phyloP scores from a whole-genome alignment of 225 moss, liverwort and hornwort species.

The Climacium dendroides region DNA sequence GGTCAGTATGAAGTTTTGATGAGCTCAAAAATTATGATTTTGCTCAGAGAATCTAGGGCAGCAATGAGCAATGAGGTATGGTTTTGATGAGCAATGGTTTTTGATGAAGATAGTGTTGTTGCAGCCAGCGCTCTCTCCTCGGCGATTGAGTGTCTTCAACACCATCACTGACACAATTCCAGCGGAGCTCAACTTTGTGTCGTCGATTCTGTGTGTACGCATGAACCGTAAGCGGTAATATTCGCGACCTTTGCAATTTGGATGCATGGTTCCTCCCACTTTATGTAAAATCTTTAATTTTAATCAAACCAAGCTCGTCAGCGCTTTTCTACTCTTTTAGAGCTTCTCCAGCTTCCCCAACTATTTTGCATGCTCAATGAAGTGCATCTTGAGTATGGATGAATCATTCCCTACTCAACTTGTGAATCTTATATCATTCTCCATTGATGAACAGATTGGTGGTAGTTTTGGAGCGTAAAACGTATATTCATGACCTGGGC shows the following conservation, averaged over 20 bases:
- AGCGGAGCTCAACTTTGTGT: constrained; percentile 83
- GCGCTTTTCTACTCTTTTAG: not conserved
- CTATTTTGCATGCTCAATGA: not conserved
- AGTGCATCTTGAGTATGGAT: not conserved
- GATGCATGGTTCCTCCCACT: not conserved
- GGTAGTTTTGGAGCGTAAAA: constrained; percentile 82
- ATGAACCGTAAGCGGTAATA: constrained; percentile 78
- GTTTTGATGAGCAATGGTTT: not conserved
- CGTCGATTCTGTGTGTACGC: constrained; percentile 78
- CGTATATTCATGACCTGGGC: constrained; percentile 70
- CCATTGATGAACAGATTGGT: constrained; percentile 46
- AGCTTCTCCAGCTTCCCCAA: not conserved
- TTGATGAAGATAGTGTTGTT: constrained; percentile 2
- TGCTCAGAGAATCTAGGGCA: not conserved
- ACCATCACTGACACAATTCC: constrained; percentile 50
- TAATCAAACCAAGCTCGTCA: not conserved
- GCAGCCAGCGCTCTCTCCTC: constrained; percentile 85
- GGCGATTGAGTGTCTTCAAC: constrained; percentile 78
- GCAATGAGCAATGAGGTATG: not conserved
- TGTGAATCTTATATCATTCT: not conserved
- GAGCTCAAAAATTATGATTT: not conserved
- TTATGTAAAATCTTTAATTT: not conserved
- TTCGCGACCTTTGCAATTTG: not conserved
- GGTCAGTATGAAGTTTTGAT: not conserved
- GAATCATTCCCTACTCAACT: not conserved